phyloP scores from a whole-genome alignment of 2,329 filamentous ascomycete species.

The Ophiostoma sp. region DNA sequence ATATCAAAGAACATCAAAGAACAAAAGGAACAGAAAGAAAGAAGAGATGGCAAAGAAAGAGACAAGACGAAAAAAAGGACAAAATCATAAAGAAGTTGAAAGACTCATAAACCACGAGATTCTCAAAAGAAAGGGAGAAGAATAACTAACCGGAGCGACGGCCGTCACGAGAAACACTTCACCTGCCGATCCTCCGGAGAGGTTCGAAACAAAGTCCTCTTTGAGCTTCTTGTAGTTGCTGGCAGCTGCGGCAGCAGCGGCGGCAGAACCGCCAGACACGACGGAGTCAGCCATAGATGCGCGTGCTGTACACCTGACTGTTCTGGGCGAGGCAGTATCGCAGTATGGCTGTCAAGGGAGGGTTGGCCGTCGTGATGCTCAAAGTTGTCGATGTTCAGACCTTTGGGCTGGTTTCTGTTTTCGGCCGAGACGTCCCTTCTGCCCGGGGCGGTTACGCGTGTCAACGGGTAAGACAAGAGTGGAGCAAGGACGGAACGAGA shows the following conservation, averaged over 20 bases:
- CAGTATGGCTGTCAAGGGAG: neutral
- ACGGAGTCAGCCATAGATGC: constrained; percentile 23
- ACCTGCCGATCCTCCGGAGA: constrained; percentile 75
- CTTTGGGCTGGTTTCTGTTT: neutral
- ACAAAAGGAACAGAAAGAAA: neutral
- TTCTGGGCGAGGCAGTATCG: neutral
- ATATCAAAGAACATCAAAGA: neutral
- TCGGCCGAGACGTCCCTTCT: neutral
- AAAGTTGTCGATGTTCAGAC: neutral
- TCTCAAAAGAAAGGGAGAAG: constrained; percentile 18
- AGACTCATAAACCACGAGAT: neutral
- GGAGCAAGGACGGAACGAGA: neutral
- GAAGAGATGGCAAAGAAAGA: neutral
- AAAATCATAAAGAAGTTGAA: neutral
- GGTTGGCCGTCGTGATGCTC: neutral
- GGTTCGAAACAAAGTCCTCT: constrained; percentile 91
- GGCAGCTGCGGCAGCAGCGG: constrained; percentile 34
- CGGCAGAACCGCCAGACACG: neutral
- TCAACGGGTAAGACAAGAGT: constrained; percentile 5
- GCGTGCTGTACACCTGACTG: neutral
- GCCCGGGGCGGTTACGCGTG: neutral
- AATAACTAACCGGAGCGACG: constrained; percentile 73
- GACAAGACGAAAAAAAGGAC: neutral
- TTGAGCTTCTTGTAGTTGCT: constrained; percentile 84
- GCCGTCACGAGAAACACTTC: constrained; percentile 88